Conservation (phyloP, 331 rosid species). For the Rhamnella rubrinervis region DNA sequence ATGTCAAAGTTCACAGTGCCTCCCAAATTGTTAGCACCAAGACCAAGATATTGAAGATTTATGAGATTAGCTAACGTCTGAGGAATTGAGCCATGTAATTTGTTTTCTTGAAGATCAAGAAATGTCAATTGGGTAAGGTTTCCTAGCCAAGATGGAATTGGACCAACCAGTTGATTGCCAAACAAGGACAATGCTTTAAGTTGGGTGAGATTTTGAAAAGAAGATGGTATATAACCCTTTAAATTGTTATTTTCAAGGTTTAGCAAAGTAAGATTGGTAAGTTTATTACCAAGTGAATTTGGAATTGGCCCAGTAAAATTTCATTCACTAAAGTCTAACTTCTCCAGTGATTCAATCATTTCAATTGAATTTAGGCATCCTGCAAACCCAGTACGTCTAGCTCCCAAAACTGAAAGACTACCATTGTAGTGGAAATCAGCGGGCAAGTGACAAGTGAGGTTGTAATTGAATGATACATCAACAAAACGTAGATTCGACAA, state of each 20-base stretch:
- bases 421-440: background rate
- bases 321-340: background rate
- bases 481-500: background rate
- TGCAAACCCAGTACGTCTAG: background rate
- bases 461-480: background rate
- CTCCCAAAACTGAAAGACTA: background rate
- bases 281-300: background rate
- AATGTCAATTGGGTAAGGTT: slow-evolving; percentile 10
- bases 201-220: background rate
- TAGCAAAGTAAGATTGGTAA: background rate
- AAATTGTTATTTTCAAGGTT: background rate
- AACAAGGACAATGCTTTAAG: background rate
- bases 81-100: slow-evolving; percentile 5
- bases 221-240: background rate
- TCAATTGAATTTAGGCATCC: background rate
- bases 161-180: background rate
- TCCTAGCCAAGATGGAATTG: slow-evolving; percentile 20
- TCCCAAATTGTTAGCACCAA: slow-evolving; percentile 2
- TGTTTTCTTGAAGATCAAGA: slow-evolving; percentile 9
- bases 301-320: background rate
- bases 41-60: slow-evolving; percentile 7
- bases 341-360: background rate
- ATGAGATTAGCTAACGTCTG: background rate
- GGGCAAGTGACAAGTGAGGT: background rate
- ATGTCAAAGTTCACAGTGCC: slow-evolving; percentile 13